phyloP scores from a whole-genome alignment of 2,329 filamentous ascomycete genomes.

The Beauveria caledonica region DNA sequence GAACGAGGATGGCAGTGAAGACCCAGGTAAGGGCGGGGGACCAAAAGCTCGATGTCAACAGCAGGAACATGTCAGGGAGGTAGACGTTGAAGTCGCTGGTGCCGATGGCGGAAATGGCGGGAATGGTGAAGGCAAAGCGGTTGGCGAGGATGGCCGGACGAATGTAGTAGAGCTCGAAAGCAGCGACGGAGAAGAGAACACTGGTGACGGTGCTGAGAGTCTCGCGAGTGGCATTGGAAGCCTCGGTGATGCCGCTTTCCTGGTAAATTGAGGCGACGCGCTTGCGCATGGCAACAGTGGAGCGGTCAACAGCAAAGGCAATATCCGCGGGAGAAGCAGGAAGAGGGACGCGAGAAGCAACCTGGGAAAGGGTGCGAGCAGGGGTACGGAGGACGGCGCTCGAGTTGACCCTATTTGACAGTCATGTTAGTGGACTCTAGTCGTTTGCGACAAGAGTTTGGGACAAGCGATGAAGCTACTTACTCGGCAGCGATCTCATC shows the following conservation, averaged over 20 bases:
- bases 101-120: conserved; percentile 47
- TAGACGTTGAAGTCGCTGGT: conserved; percentile 53
- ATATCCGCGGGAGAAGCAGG: conserved; percentile 75
- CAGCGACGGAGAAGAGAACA: conserved; percentile 59
- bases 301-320: conserved; percentile 66
- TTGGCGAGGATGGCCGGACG: conserved; percentile 63
- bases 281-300: conserved; percentile 56
- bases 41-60: conserved; percentile 78
- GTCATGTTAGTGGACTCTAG: not conserved
- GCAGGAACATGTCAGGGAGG: conserved; percentile 71
- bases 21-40: conserved; percentile 70
- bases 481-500: conserved; percentile 40
- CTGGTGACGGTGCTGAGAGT: conserved; percentile 63
- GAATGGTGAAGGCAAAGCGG: conserved; percentile 64
- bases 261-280: conserved; percentile 57
- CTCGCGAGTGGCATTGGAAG: conserved; percentile 58
- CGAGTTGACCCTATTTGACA: conserved; percentile 23
- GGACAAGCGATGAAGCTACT: conserved; percentile 20
- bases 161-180: conserved; percentile 64
- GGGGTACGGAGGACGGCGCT: conserved; percentile 42
- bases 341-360: conserved; percentile 56
- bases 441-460: not conserved
- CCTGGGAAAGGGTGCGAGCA: conserved; percentile 43
- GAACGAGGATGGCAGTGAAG: conserved; percentile 61
- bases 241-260: conserved; percentile 58